These are phyloP conservation scores for Xylariaceae sp. DNA, from an alignment of 2,329 filamentous ascomycete species.

Conservation along the genomic window DNA sequence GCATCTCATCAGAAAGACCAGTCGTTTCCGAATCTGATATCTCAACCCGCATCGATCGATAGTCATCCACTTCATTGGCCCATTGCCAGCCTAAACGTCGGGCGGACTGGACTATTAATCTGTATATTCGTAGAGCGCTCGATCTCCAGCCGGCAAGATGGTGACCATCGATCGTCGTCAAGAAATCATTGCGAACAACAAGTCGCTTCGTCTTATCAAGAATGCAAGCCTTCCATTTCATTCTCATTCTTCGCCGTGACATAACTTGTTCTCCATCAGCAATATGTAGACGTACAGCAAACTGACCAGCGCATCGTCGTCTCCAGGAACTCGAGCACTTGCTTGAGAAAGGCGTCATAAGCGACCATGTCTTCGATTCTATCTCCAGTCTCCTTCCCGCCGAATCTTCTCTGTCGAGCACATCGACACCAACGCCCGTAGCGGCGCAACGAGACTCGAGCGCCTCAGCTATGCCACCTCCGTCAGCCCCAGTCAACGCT, in stretches of 20 bases:
- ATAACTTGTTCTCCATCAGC: neutral
- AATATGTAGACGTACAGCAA: neutral
- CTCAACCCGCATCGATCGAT: neutral
- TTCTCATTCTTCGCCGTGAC: neutral
- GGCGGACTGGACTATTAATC: neutral
- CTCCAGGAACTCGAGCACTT: conserved; percentile 86
- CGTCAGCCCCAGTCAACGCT: conserved; percentile 30
- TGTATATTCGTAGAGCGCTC: neutral
- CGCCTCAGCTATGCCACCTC: conserved; percentile 31
- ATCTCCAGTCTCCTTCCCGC: conserved; percentile 70
- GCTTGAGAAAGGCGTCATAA: conserved; percentile 74
- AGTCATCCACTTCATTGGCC: neutral
- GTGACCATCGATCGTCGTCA: conserved; percentile 51
- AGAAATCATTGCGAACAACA: conserved; percentile 65
- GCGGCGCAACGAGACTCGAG: conserved; percentile 25
- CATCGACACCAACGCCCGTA: conserved; percentile 34
- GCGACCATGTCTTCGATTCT: conserved; percentile 65
- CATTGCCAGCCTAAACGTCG: neutral
- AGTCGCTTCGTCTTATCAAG: conserved; percentile 82
- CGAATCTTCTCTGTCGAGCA: conserved; percentile 56
- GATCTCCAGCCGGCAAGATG: conserved; percentile 33
- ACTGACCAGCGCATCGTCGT: neutral
- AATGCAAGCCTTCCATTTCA: conserved; percentile 51
- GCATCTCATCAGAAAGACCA: neutral
- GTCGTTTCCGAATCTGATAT: neutral